Evolutionary conservation across 208 protist genomes (phyloP), one percentile per base, ranked within the genome.

Genomic region (Endotrypanum monterogeii): DNA sequence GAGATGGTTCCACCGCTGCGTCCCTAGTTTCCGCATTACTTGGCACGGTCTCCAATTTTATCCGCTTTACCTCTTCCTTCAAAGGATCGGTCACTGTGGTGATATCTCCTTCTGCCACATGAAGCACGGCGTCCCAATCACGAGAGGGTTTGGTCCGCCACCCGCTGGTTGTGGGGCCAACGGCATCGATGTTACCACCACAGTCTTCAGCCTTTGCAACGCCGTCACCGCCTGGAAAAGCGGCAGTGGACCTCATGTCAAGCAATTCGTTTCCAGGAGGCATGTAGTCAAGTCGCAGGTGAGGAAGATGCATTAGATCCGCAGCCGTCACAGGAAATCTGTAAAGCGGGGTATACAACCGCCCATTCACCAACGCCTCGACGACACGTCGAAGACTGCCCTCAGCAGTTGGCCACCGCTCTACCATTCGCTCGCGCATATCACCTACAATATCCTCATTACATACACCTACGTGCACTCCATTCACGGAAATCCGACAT

Each of bases 401-500:
- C 37, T 92, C 80, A 18, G 83, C 83, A 18, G 85, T 79, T 0
- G 83, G 79, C 91, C 90, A 93, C 11, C 88, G 83, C 80, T 97
- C 90, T 44, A 91, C 78, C 90, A 94, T 94, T 23, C 67, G 65
- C 2, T 89, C 78, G 5, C 85, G 89, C 90, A 97, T 93, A 7
- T 81, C 74, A 8, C 82, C 82, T 2, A 95, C 78, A 4, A 92
- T 87, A 76, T 97, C 90, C 20, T 93, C 89, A 68, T 90, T 94
- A 76, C 86, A 94, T 30, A 97, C 86, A n/a, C 90, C 80, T 61
- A 97, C 69, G 74, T 94, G 90, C 58, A 97, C 78, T n/a, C 90
- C 90, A 71, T 93, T 89, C 50, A 95, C 72, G 7, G 84, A 69
- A 25, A 97, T 65, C 30, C 90, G 89, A 65, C 89, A 95, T 8